Percentiles rank a stretch among this genome's conserved stretches.
Conservation (phyloP, 164 flowering plant species). For the Amborella trichopoda region DNA sequence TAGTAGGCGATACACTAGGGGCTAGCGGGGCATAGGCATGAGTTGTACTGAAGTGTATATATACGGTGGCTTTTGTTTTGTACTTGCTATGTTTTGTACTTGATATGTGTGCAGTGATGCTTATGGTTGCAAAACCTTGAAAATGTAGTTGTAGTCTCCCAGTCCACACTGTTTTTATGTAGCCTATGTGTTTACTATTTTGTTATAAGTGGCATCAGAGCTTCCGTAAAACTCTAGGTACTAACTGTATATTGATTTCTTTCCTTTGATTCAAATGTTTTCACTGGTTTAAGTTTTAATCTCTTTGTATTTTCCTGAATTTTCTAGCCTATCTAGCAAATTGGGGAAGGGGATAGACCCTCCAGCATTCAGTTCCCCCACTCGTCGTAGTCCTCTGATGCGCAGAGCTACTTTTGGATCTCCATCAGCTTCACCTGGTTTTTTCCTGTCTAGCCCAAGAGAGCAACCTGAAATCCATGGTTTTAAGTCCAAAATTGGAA, state of each 20-base stretch:
- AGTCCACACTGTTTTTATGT: neutral
- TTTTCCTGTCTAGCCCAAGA: constrained; percentile 13
- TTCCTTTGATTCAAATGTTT: constrained; percentile 1
- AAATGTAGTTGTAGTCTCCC: neutral
- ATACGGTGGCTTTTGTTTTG: too few species aligned
- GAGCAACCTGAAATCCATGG: neutral
- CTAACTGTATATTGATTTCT: neutral
- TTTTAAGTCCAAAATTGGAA: constrained; percentile 20
- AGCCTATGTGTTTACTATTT: neutral
- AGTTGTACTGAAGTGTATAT: too few species aligned
- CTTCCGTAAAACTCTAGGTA: neutral
- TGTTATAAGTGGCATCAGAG: neutral
- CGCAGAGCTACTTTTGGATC: constrained; percentile 16
- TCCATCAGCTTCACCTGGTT: constrained; percentile 18
- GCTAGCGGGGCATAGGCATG: too few species aligned
- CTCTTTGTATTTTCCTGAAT: constrained; percentile 1
- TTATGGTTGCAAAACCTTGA: too few species aligned
- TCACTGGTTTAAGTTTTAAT: neutral
- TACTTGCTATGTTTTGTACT: too few species aligned
- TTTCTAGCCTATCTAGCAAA: constrained; percentile 54
- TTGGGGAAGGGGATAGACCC: constrained; percentile 27
- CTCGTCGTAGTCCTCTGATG: constrained; percentile 16
- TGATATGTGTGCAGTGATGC: too few species aligned
- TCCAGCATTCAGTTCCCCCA: constrained; percentile 18
- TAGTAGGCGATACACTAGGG: too few species aligned